Evolutionary conservation across 768 basidiomycete species (phyloP).

Genomic region (Clitopilus passeckerianus): DNA sequence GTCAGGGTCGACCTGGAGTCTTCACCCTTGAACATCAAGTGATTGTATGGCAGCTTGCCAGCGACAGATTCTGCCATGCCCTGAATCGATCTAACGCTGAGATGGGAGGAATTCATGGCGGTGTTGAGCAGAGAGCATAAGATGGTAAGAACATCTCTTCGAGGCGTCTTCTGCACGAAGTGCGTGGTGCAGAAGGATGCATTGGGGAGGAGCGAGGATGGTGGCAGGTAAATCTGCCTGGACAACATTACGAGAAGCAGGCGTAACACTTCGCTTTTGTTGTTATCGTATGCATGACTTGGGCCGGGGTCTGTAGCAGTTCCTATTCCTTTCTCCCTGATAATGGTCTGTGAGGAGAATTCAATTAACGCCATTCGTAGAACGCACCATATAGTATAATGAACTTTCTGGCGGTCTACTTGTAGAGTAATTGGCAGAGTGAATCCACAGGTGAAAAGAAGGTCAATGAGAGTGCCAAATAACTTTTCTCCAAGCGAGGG

Average conservation of each 20-base stretch:
- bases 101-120: constrained; percentile 63
- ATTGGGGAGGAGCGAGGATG: constrained; percentile 61
- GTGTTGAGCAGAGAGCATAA: constrained; percentile 94
- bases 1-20: constrained; percentile 72
- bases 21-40: constrained; percentile 87
- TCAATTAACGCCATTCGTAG: not conserved
- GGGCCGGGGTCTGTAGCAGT: constrained; percentile 73
- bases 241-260: constrained; percentile 86
- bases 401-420: constrained; percentile 76
- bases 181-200: constrained; percentile 77
- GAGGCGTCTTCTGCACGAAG: constrained; percentile 68
- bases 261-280: constrained; percentile 87
- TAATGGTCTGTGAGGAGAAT: constrained; percentile 3
- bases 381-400: constrained; percentile 74
- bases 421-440: constrained; percentile 78
- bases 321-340: constrained; percentile 93
- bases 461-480: constrained; percentile 75
- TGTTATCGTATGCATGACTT: constrained; percentile 60
- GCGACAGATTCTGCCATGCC: constrained; percentile 73
- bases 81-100: constrained; percentile 49
- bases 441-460: constrained; percentile 92
- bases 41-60: constrained; percentile 83
- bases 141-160: constrained; percentile 84
- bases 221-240: constrained; percentile 81
- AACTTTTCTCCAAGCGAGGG: constrained; percentile 83